Evolutionary conservation across 2,329 filamentous ascomycete species (phyloP), one percentile per base, ranked within the genome.

Genomic region (Ascocoryne sarcoides): DNA sequence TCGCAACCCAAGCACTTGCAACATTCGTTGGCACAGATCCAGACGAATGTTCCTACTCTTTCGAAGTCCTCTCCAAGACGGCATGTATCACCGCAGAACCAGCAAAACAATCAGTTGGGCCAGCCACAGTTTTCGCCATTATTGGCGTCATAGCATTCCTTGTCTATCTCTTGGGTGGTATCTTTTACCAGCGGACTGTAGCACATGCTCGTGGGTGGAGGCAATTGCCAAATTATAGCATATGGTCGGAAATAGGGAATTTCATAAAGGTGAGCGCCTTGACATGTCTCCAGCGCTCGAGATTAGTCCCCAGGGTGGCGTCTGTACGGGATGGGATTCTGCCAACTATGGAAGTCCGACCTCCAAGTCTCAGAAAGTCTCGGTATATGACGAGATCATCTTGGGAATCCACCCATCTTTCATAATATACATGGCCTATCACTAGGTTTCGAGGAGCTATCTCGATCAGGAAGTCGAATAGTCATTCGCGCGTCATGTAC

Each of bases 121-220:
- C 92, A 62, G 56, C 84, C 60, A 65, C 87, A 68, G 62, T 98
- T 10, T 98, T 98, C 59, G 84, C 84, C 45, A 82, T 96, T 49
- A 96, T 98, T 60, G 75, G 77, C 50, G 68, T 71, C 44, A 73
- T 79, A 44, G 84, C 89, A 8, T 72, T 95, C 28, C 66, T 90
- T 8, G 92, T 92, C 16, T 98, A 98, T 63, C 69, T 95, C 40
- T 74, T 93, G 28, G 92, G 92, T 52, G 92, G 92, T 56, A 84
- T 94, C 53, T 88, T 95, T 48, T 98, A 96, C 68, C 90, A 95
- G 63, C 79, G 92, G 44, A 93, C 87, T 21, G 89, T 98, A 43
- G 82, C 89, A 64, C 86, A 98, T 61, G 88, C 94, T 54, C 75
- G 92, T 47, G 92, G 92, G 35, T 96, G 90, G 92, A 78, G 85